Conservation (phyloP, 1,139 yeast genomes). For the Blastobotrys capitulatus region DNA sequence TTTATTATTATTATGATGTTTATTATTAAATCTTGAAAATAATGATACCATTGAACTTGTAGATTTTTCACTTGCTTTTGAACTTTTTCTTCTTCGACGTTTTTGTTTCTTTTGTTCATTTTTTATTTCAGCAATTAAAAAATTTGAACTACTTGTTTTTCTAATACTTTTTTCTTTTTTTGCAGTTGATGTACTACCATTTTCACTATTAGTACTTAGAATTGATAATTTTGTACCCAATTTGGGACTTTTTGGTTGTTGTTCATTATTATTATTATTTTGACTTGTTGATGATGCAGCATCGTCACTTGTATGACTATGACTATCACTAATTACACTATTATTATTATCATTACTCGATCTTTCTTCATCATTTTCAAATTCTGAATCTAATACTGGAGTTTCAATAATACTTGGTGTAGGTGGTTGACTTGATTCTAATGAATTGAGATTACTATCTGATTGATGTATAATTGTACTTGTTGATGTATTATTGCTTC, state of each 20-base stretch:
- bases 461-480: background rate
- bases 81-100: conserved; percentile 5
- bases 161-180: conserved; percentile 5
- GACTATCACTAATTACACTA: background rate
- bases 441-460: background rate
- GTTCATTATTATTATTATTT: background rate
- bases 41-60: conserved; percentile 5
- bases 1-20: background rate
- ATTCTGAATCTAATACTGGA: background rate
- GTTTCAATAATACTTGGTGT: conserved; percentile 4
- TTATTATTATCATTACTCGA: background rate
- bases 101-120: conserved; percentile 6
- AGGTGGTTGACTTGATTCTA: background rate
- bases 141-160: conserved; percentile 4
- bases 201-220: background rate
- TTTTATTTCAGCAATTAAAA: conserved; percentile 2
- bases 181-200: background rate
- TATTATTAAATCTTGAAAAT: conserved; percentile 6
- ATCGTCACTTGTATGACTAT: background rate
- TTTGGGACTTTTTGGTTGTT: background rate
- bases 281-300: background rate
- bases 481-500: background rate
- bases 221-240: background rate
- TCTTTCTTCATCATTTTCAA: background rate
- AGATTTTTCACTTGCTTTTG: conserved; percentile 3